These are phyloP conservation scores for Paecilomyces sp. DNA, from an alignment of 2,329 filamentous ascomycete genomes.

Conservation along the genomic window DNA sequence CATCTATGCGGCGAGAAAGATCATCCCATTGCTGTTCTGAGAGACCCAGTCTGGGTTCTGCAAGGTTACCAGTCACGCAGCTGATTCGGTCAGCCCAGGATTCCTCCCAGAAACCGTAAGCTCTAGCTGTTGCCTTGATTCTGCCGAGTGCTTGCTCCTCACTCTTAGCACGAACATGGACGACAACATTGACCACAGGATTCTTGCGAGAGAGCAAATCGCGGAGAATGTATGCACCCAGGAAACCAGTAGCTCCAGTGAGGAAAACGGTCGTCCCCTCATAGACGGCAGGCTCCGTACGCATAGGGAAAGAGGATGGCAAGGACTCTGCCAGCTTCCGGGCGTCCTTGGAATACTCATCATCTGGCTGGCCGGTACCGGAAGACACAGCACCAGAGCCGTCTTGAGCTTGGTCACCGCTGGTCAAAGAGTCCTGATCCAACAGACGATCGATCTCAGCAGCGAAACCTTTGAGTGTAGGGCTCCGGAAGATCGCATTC, in stretches of 20 bases:
- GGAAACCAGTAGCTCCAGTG: constrained; percentile 84
- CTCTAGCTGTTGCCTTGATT: constrained; percentile 60
- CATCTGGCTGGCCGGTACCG: constrained; percentile 29
- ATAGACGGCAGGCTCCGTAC: constrained; percentile 25
- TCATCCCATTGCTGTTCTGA: constrained; percentile 57
- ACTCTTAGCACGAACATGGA: constrained; percentile 66
- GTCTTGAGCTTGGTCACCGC: constrained; percentile 32
- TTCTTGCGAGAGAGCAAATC: constrained; percentile 61
- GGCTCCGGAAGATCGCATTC: constrained; percentile 61
- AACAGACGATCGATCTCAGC: constrained; percentile 47
- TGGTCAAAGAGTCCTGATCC: constrained; percentile 41
- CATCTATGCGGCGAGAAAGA: constrained; percentile 60
- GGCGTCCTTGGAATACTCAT: constrained; percentile 46
- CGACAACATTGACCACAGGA: constrained; percentile 57
- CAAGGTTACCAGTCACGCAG: constrained; percentile 66
- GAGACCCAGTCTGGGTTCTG: constrained; percentile 67
- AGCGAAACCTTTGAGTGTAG: constrained; percentile 53
- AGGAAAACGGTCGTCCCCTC: constrained; percentile 59
- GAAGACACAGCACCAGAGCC: constrained; percentile 32
- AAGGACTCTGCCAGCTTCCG: constrained; percentile 43
- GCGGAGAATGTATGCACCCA: constrained; percentile 71
- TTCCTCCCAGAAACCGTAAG: constrained; percentile 69
- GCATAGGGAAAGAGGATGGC: constrained; percentile 34
- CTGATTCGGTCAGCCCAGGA: constrained; percentile 58
- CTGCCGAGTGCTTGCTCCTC: constrained; percentile 55